A percentile compares a stretch with the other conserved stretches of the same genome.
Evolutionary conservation across 73 alveolate genomes (phyloP).

Genomic region (Paramecium octaurelia): DNA sequence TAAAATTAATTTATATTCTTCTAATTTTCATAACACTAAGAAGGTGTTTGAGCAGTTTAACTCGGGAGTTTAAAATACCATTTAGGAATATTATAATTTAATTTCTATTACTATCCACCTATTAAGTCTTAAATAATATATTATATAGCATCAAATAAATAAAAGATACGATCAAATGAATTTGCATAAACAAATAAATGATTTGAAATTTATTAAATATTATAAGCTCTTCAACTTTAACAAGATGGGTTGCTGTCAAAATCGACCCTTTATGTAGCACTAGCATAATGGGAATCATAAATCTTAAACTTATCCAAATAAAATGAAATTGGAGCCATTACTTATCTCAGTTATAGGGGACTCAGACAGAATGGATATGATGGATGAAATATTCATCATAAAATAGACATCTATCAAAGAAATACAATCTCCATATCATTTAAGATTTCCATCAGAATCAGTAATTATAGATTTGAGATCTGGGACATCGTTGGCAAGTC

Average conservation of each 20-base stretch:
- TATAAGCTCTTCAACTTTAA: not conserved
- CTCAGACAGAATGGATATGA: not conserved
- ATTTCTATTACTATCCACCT: not conserved
- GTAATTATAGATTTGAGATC: not conserved
- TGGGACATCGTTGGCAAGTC: slow-evolving; percentile 1
- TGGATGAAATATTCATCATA: not conserved
- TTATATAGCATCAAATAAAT: not conserved
- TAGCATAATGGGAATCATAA: not conserved
- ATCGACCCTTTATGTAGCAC: not conserved
- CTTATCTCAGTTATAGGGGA: not conserved
- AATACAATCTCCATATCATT: not conserved
- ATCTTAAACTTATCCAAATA: not conserved
- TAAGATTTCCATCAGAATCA: not conserved
- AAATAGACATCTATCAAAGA: not conserved
- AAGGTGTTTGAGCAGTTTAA: not conserved
- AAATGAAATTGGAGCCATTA: not conserved
- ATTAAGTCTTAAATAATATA: not conserved
- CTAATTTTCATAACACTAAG: not conserved
- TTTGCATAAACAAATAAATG: not conserved
- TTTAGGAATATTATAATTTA: not conserved
- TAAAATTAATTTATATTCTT: not conserved
- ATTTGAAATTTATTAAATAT: not conserved
- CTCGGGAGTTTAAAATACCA: not conserved
- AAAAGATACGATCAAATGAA: not conserved
- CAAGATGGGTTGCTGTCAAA: not conserved